Percentiles rank a stretch among this genome's conserved stretches.
Evolutionary conservation across 495 filamentous ascomycete genomes (phyloP).

Genomic region (Penicillium fimorum): DNA sequence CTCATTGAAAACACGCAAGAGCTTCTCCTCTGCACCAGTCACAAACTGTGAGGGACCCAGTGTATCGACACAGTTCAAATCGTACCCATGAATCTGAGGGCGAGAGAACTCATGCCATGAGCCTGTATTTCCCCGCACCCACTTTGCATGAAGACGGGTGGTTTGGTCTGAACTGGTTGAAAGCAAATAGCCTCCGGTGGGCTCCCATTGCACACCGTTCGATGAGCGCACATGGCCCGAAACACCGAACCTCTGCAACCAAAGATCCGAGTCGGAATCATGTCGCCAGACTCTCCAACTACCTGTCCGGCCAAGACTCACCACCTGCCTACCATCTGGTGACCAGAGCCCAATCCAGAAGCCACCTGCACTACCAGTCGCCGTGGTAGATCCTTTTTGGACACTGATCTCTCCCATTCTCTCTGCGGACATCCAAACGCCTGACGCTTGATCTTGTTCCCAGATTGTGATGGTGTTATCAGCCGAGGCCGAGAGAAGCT

Average conservation of each 20-base stretch:
- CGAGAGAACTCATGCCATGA: constrained; percentile 96
- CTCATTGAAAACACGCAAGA: constrained; percentile 90
- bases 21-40: constrained; percentile 97
- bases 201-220: constrained; percentile 80
- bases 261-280: constrained; percentile 54
- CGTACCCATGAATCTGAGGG: constrained; percentile 97
- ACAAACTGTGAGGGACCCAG: constrained; percentile 72
- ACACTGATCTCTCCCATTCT: constrained; percentile 89
- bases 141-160: constrained; percentile 86
- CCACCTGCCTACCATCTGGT: constrained; percentile 68
- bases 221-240: constrained; percentile 81
- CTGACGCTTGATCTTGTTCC: constrained; percentile 76
- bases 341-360: constrained; percentile 97
- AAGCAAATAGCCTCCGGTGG: constrained; percentile 77
- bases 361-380: constrained; percentile 90
- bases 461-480: constrained; percentile 94
- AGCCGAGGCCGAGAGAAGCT: constrained; percentile 86
- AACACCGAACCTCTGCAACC: constrained; percentile 73
- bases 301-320: constrained; percentile 84
- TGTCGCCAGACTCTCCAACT: constrained; percentile 85
- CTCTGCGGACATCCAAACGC: constrained; percentile 82
- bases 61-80: constrained; percentile 88
- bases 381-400: constrained; percentile 91
- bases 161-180: constrained; percentile 93
- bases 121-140: constrained; percentile 53